Evolutionary conservation across 164 flowering plant genomes (phyloP).

Genomic region (Santalum album): DNA sequence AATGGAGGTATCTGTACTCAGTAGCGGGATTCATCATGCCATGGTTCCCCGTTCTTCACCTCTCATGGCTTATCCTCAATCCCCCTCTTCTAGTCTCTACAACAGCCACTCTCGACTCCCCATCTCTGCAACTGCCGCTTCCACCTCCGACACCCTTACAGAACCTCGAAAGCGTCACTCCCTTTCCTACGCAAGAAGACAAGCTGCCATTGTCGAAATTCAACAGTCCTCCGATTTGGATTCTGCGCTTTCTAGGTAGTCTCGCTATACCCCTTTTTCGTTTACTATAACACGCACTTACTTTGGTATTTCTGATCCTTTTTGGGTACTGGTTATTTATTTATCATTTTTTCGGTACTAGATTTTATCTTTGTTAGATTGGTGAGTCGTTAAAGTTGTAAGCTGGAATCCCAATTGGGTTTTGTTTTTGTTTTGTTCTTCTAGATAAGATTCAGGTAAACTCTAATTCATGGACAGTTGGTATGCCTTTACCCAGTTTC

Average conservation of each 20-base stretch:
- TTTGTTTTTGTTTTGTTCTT: too few relatives aligned
- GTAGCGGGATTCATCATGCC: background rate
- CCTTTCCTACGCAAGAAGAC: slow-evolving; percentile 20
- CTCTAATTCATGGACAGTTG: too few relatives aligned
- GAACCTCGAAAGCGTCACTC: slow-evolving; percentile 10
- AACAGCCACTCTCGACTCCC: background rate
- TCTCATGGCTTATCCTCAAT: background rate
- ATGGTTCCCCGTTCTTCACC: background rate
- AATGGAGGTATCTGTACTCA: background rate
- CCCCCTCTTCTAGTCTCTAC: too few relatives aligned
- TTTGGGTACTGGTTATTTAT: too few relatives aligned
- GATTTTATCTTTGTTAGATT: too few relatives aligned
- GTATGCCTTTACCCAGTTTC: too few relatives aligned
- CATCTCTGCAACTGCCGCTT: background rate
- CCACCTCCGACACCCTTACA: background rate
- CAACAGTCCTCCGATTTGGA: slow-evolving; percentile 34
- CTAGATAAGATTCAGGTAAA: too few relatives aligned
- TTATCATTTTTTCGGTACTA: too few relatives aligned
- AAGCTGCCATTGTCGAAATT: slow-evolving; percentile 36
- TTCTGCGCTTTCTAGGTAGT: slow-evolving; percentile 47
- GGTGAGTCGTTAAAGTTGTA: too few relatives aligned
- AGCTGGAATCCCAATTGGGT: too few relatives aligned
- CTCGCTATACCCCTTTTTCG: background rate
- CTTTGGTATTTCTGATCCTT: too few relatives aligned
- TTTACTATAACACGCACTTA: too few relatives aligned